Percentiles rank a stretch among this genome's conserved stretches.
Conservation (phyloP, 2,329 filamentous ascomycete species). For the Penicillium psychrosexuale region DNA sequence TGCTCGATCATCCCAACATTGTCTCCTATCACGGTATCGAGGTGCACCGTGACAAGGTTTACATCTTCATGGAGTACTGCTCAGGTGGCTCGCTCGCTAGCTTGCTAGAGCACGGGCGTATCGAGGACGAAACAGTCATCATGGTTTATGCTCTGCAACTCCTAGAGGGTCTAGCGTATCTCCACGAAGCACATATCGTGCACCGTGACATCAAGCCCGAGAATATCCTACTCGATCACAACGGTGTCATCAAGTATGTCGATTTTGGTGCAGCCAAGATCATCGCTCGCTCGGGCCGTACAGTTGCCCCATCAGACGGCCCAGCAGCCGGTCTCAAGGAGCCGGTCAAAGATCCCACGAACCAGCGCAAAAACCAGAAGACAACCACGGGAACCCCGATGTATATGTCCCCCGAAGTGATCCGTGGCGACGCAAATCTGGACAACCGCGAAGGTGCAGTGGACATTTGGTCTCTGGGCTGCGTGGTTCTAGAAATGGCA, state of each 20-base stretch:
- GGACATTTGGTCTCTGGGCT: conserved; percentile 95
- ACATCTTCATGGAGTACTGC: conserved; percentile 99
- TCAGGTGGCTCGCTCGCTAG: conserved; percentile 88
- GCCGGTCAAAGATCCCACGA: conserved; percentile 29
- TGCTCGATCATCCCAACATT: conserved; percentile 94
- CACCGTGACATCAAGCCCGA: conserved; percentile 98
- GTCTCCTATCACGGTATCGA: conserved; percentile 98
- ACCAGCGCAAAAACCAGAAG: conserved; percentile 61
- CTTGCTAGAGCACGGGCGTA: conserved; percentile 88
- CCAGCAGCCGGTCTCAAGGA: conserved; percentile 47
- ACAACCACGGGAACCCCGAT: conserved; percentile 98
- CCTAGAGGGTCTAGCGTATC: conserved; percentile 86
- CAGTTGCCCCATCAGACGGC: conserved; percentile 65
- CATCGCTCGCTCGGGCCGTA: conserved; percentile 89
- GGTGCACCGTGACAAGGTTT: conserved; percentile 97
- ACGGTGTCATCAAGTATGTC: conserved; percentile 98
- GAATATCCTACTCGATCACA: conserved; percentile 94
- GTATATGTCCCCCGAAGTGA: conserved; percentile 99
- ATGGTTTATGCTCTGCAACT: conserved; percentile 95
- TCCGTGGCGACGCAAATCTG: conserved; percentile 78
- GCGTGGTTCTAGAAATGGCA: conserved; percentile 96
- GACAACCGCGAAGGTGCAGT: conserved; percentile 78
- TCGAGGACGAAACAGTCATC: conserved; percentile 95
- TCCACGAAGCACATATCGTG: conserved; percentile 87
- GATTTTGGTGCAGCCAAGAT: conserved; percentile 98